A percentile compares a stretch with the other conserved stretches of the same genome.
phyloP scores from a whole-genome alignment of 2,329 filamentous ascomycete species.

The Tolypocladium cylindrosporum region DNA sequence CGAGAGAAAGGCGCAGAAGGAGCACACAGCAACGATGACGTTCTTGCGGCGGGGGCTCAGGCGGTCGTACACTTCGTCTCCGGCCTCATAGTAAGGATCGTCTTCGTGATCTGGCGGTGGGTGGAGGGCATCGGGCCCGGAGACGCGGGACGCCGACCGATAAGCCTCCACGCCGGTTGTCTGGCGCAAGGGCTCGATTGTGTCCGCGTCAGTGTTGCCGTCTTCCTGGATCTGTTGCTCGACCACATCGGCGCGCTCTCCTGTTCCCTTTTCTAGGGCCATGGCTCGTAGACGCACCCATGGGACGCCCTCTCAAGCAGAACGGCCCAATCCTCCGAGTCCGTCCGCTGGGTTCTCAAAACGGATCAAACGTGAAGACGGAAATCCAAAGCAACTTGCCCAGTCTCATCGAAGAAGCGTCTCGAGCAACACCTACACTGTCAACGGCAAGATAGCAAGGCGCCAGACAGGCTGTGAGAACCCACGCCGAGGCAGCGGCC shows the following conservation, averaged over 20 bases:
- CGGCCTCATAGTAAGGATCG: slow-evolving; percentile 18
- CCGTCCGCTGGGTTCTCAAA: neutral
- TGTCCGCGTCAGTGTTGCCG: neutral
- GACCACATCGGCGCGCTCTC: neutral
- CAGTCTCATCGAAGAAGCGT: neutral
- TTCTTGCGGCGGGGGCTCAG: slow-evolving; percentile 53
- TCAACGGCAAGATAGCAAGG: neutral
- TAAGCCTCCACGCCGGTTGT: neutral
- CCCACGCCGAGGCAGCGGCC: neutral
- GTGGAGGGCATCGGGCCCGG: slow-evolving; percentile 16
- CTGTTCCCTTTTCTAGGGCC: neutral
- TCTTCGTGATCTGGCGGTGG: slow-evolving; percentile 15
- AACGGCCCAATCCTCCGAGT: neutral
- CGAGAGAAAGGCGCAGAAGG: slow-evolving; percentile 66
- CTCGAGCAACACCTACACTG: neutral
- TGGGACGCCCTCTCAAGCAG: no score
- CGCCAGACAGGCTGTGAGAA: neutral
- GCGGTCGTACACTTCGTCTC: slow-evolving; percentile 48
- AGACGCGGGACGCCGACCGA: slow-evolving; percentile 18
- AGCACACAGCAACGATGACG: slow-evolving; percentile 57
- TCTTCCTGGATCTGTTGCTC: neutral
- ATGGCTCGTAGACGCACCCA: neutral
- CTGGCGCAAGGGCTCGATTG: neutral
- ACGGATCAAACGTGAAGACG: neutral
- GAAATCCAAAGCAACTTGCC: neutral